These are phyloP conservation scores for Zizania latifolia DNA, from an alignment of 176 grass and related monocot species.

Conservation along the genomic window DNA sequence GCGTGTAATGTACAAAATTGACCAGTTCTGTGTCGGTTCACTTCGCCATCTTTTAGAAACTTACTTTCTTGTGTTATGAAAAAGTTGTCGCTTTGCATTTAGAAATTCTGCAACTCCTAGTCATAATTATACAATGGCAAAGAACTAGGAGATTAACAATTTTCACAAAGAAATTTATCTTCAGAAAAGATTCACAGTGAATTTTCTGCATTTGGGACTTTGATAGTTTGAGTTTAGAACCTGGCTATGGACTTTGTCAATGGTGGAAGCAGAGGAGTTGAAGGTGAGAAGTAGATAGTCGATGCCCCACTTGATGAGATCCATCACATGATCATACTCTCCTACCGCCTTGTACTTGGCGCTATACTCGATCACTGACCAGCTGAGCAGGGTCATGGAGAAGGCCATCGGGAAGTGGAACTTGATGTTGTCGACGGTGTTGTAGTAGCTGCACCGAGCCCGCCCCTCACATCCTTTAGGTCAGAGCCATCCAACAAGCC, in stretches of 20 bases:
- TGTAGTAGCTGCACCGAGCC: conserved; percentile 87
- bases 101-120: not conserved
- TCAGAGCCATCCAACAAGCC: conserved; percentile 60
- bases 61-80: not conserved
- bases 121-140: not conserved
- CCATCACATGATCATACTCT: conserved; percentile 84
- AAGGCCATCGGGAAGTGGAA: conserved; percentile 98
- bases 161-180: not conserved
- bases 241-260: conserved; percentile 74
- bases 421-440: conserved; percentile 96
- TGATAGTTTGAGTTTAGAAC: too few relatives aligned
- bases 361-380: conserved; percentile 92
- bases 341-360: conserved; percentile 83
- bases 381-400: conserved; percentile 94
- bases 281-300: conserved; percentile 90
- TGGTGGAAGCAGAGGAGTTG: conserved; percentile 72
- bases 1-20: not conserved
- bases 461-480: conserved; percentile 55
- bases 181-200: not conserved
- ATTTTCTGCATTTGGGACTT: not conserved
- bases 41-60: not conserved
- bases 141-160: not conserved
- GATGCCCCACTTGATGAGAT: conserved; percentile 92
- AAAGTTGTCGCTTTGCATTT: not conserved
- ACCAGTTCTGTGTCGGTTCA: not conserved